Evolutionary conservation across 257 asterid species (phyloP), one percentile per base, ranked within the genome.

Genomic region (Nicotiana benthamiana): DNA sequence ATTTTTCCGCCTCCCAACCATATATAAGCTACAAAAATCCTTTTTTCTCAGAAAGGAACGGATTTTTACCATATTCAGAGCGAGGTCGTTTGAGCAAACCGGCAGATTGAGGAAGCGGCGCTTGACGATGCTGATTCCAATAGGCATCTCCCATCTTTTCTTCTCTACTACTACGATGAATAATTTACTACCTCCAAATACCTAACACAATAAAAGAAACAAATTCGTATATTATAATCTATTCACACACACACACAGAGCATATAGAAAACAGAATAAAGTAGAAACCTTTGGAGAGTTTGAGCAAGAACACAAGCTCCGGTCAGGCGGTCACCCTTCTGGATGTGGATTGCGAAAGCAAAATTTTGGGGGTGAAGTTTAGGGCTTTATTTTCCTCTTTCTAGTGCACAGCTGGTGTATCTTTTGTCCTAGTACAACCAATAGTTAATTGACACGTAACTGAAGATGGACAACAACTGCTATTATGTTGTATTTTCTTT

Each of bases 51-150:
- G 9, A 40, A 36, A 40, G 9, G 3, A 1, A 40, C 3, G 48
- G 48, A 40, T 9, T 18, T 11, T 27, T 86, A 89, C 91, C 93
- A 40, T 79, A 83, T 40, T 86, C 90, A 51, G 86, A 15, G 46
- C 91, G 90, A 75, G 86, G 88, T 36, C 93, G 90, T 61, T 89
- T 89, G 46, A 85, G 86, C 82, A 84, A 46, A 2, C 89, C 84
- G 8, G 85, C 54, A 20, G 83, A 68, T 77, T 84, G 86, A 27
- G 83, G 83, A 81, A 68, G 60, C 18, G 78, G 79, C 32, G 83
- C 57, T 51, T 89, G 87, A 36, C 87, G 84, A 40, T 40, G 48
- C 48, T 40, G 48, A 80, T 75, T 82, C 92, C 91, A 87, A 74
- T 82, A 89, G 9, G 78, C 87, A 79, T 89, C 90, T 81, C 84